phyloP scores from a whole-genome alignment of 306 rosid genomes.

The Cicer yamashitae region DNA sequence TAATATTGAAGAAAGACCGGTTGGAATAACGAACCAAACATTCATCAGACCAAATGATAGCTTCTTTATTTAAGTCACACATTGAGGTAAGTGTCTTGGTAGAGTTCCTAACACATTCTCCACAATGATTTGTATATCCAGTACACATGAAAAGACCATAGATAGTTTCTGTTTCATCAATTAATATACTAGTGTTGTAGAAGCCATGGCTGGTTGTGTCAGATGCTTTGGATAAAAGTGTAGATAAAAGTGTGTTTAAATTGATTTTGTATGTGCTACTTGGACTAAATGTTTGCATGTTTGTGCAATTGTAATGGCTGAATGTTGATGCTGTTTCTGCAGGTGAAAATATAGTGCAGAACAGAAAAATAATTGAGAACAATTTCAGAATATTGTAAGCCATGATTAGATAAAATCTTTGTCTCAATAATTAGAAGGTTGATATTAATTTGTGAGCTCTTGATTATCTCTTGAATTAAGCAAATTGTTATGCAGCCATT shows the following conservation, averaged over 20 bases:
- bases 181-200: conserved; percentile 19
- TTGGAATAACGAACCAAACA: conserved; percentile 41
- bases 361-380: conserved; percentile 24
- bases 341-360: conserved; percentile 34
- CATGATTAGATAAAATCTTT: conserved; percentile 6
- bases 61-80: conserved; percentile 41
- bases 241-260: conserved; percentile 20
- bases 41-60: conserved; percentile 39
- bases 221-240: conserved; percentile 33
- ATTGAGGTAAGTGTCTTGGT: conserved; percentile 10
- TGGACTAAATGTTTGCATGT: background rate
- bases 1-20: conserved; percentile 7
- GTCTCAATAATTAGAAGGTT: conserved; percentile 3
- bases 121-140: conserved; percentile 34
- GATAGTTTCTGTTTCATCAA: background rate
- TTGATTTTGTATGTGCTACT: conserved; percentile 39
- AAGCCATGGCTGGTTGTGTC: background rate
- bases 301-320: conserved; percentile 36
- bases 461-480: conserved; percentile 10
- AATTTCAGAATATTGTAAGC: conserved; percentile 3
- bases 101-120: conserved; percentile 36
- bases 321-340: conserved; percentile 29
- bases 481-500: background rate
- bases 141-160: conserved; percentile 45
- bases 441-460: background rate